phyloP scores from a whole-genome alignment of 805 yeast species.

The Sugiyamaella qingdaonensis region DNA sequence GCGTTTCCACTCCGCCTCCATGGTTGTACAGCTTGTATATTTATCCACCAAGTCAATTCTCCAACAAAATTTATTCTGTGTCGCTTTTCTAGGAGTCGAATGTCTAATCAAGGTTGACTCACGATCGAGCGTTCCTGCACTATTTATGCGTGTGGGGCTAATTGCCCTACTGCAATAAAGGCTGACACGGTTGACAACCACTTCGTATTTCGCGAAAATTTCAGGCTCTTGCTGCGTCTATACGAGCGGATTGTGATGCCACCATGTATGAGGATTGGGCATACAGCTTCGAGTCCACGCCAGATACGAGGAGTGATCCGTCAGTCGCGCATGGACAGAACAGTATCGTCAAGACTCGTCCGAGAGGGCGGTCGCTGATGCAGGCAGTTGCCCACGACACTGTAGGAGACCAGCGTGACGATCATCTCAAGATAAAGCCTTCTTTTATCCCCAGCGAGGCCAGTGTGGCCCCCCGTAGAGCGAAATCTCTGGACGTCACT shows the following conservation, averaged over 20 bases:
- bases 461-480: slow-evolving; percentile 2
- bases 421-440: neutral
- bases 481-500: neutral
- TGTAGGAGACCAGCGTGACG: neutral
- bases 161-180: neutral
- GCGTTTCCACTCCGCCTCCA: slow-evolving; percentile 33
- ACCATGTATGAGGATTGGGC: slow-evolving; percentile 34
- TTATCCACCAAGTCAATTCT: too few relatives aligned
- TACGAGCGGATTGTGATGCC: too few relatives aligned
- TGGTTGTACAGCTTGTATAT: too few relatives aligned
- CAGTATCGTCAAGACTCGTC: slow-evolving; percentile 4
- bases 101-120: neutral
- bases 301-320: neutral
- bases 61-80: too few relatives aligned
- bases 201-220: neutral
- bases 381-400: slow-evolving; percentile 13
- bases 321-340: neutral
- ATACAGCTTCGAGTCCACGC: slow-evolving; percentile 20
- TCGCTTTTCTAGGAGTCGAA: too few relatives aligned
- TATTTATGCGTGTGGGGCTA: neutral
- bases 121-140: neutral
- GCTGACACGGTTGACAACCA: neutral
- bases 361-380: slow-evolving; percentile 20
- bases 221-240: neutral
- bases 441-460: slow-evolving; percentile 7